A percentile compares a stretch with the other conserved stretches of the same genome.
phyloP scores from a whole-genome alignment of 139 green algal genomes.

The Chlorella sp. region DNA sequence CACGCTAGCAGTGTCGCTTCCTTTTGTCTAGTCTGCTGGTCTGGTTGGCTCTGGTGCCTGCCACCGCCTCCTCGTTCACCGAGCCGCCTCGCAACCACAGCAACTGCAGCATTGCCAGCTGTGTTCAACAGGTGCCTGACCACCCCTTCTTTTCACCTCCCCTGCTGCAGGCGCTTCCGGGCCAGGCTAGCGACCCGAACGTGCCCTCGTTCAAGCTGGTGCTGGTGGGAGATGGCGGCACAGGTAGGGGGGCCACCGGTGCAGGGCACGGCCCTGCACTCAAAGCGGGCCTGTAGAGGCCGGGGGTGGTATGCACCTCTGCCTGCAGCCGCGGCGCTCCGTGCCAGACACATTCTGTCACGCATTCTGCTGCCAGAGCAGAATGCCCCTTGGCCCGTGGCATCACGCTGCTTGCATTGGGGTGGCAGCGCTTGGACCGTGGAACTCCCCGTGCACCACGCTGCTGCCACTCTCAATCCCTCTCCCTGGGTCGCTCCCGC shows the following conservation, averaged over 20 bases:
- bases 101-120: background rate
- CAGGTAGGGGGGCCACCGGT: constrained; percentile 68
- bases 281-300: too few relatives aligned
- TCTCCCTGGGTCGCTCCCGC: background rate
- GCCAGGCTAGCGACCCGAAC: constrained; percentile 72
- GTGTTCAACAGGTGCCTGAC: too few relatives aligned
- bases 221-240: constrained; percentile 97
- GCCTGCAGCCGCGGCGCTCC: too few relatives aligned
- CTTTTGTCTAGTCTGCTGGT: background rate
- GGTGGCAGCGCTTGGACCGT: too few relatives aligned
- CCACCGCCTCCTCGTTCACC: background rate
- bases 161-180: constrained; percentile 70
- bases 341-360: too few relatives aligned
- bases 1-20: too few relatives aligned
- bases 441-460: too few relatives aligned
- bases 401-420: too few relatives aligned
- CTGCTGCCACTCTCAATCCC: too few relatives aligned
- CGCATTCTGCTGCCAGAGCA: too few relatives aligned
- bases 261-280: background rate
- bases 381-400: too few relatives aligned
- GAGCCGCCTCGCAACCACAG: background rate
- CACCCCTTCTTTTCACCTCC: background rate
- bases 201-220: constrained; percentile 98
- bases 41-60: background rate
- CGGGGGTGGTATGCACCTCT: too few relatives aligned